Conservation (phyloP, 139 green algal species). For the Chlamydomonas sphaeroides region DNA sequence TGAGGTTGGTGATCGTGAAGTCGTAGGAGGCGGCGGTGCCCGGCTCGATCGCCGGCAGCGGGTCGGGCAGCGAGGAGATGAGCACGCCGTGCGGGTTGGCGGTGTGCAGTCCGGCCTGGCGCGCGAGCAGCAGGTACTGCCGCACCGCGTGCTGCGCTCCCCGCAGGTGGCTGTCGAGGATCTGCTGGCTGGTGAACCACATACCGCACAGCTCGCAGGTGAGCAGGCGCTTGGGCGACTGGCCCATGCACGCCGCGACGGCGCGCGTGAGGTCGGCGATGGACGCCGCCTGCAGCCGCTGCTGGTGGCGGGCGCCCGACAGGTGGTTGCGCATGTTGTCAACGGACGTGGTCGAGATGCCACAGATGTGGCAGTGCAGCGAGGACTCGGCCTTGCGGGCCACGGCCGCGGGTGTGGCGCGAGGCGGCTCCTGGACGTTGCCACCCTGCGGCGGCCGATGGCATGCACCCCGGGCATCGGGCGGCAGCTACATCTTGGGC, state of each 20-base stretch:
- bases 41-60: conserved; percentile 3
- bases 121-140: neutral
- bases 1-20: conserved; percentile 16
- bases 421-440: neutral
- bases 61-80: neutral
- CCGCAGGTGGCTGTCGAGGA: neutral
- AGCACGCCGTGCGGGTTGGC: neutral
- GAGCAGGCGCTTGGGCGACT: neutral
- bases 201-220: neutral
- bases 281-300: neutral
- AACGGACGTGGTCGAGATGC: neutral
- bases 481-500: neutral
- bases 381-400: neutral
- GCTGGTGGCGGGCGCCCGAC: neutral
- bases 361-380: conserved; percentile 12
- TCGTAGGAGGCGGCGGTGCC: neutral
- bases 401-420: neutral
- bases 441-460: neutral
- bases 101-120: no score
- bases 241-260: no score
- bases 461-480: neutral
- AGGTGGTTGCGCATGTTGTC: conserved; percentile 9
- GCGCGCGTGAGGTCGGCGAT: neutral
- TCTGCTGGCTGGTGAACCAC: neutral
- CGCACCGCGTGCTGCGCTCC: neutral